Base-by-base conservation (phyloP, 352 stramenopile genomes). In the Pythium monospermum region DNA sequence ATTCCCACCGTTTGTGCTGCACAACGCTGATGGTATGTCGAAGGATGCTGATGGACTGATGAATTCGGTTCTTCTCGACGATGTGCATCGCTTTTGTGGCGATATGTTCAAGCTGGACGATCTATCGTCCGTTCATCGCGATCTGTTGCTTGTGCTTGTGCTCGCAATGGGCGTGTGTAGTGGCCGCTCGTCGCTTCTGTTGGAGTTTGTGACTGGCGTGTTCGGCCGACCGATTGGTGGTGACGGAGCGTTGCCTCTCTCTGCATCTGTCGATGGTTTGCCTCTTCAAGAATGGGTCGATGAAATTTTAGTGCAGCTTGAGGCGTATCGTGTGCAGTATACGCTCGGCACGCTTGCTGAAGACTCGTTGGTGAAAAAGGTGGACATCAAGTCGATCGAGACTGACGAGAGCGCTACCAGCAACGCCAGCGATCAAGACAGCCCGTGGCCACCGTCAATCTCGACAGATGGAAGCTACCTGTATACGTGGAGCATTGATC, bases 401-500 rank as follows among this genome's bases (percentile, higher is more conserved):
- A 40, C 47, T 7, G 4, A 35, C 0, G 26, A 42, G 7, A n/a
- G n/a, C n/a, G n/a, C n/a, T n/a, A 32, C 23, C 18, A 26, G 26
- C 25, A 36, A 16, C 1, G 39, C 1, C 22, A 33, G 37, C 4
- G 23, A n/a, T 8, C 40, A 51, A 16, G 38, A 51, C 6, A 21
- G 31, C 0, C 56, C 38, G 4, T n/a, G n/a, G n/a, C n/a, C n/a
- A n/a, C n/a, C n/a, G n/a, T 68, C 70, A 5, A 69, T 89, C 26
- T 59, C 79, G 0, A 83, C 69, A 0, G 73, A 89, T 52, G 79
- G 78, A n/a, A 88, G 31, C 22, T 90, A 79, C 52, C 28, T 83
- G 10, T 91, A 85, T 44, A 68, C 54, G 8, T 91, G 79, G 76
- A 77, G 57, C 48, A 25, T 64, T 8, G 32, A 35, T 1, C 60